Evolutionary conservation across 1,284 basidiomycete genomes (phyloP).

Genomic region (Pseudozyma thailandica): DNA sequence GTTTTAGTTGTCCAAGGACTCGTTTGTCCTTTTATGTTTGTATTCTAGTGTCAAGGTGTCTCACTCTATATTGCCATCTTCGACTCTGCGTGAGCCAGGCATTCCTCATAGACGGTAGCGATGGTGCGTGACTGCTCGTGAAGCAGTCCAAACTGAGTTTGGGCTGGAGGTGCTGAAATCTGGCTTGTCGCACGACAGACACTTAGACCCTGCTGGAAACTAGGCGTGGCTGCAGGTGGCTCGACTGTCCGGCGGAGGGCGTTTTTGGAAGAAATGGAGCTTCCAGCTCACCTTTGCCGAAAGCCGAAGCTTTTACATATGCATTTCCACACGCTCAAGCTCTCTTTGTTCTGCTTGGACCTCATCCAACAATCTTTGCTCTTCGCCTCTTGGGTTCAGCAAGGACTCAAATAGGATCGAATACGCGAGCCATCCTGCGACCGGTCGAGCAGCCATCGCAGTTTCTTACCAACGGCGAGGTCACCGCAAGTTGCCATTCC

Average conservation of each 20-base stretch:
- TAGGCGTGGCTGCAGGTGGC: constrained; percentile 1
- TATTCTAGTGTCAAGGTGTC: background rate
- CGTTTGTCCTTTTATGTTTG: background rate
- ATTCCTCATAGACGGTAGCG: no score
- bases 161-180: background rate
- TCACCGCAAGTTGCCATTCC: no score
- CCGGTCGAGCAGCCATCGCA: no score
- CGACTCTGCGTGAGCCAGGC: no score
- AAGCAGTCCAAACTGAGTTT: no score
- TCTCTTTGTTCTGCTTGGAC: constrained; percentile 11
- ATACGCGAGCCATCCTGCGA: no score
- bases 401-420: no score
- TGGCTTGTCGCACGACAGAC: constrained; percentile 20
- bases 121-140: no score
- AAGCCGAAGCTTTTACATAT: constrained; percentile 8
- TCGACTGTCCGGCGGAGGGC: no score
- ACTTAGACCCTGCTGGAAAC: background rate
- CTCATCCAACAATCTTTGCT: background rate
- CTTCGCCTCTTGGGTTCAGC: background rate
- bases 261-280: constrained; percentile 18
- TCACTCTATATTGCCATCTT: background rate
- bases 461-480: no score
- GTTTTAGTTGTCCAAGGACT: constrained; percentile 4
- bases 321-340: background rate
- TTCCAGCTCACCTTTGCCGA: constrained; percentile 39